Evolutionary conservation across 805 yeast species (phyloP), one percentile per base, ranked within the genome.

Genomic region (Monosporozyma aerobia): DNA sequence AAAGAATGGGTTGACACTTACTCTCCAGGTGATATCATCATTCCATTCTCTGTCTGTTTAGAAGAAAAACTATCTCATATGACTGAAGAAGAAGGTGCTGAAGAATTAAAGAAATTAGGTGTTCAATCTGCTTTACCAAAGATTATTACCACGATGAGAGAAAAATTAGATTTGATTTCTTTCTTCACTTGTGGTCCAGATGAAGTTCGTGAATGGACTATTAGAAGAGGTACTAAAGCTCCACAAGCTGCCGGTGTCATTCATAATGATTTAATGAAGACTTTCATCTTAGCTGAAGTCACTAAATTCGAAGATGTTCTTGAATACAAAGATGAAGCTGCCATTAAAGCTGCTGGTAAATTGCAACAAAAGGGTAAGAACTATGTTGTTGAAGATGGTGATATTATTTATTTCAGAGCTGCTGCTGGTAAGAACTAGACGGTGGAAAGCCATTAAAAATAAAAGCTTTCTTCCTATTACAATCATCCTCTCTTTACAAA

Each of bases 241-340:
- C 99, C 99, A n/a, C 90, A 87, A 66, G 98, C 99, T 46, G 99
- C 99, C 23, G 98, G 97, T 69, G 96, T 94, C 46, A 92, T 92
- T 63, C 99, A 94, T 72, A 87, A 90, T 41, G 99, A 92, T 73
- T 80, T 92, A 69, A 90, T 88, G 79, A 87, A 85, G 70, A 92
- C 98, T 23, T 94, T 94, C 69, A 90, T 94, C 64, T 82, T 89
- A 63, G 99, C 98, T 46, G 90, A 89, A 70, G 86, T 94, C 59
- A 89, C 89, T 65, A 90, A 89, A 65, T 94, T 81, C 74, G 79
- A 77, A 25, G 97, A 90, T 66, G 73, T 90, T 56, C 70, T 82
- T 49, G 92, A 86, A 71, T 73, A 73, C 54, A 83, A 84, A 50
- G 97, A 92, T 67, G 99, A 94, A 65, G 78, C 78, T 53, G 76